Base-by-base conservation (phyloP, 345 rosid species). In the Sonneratia caseolaris region DNA sequence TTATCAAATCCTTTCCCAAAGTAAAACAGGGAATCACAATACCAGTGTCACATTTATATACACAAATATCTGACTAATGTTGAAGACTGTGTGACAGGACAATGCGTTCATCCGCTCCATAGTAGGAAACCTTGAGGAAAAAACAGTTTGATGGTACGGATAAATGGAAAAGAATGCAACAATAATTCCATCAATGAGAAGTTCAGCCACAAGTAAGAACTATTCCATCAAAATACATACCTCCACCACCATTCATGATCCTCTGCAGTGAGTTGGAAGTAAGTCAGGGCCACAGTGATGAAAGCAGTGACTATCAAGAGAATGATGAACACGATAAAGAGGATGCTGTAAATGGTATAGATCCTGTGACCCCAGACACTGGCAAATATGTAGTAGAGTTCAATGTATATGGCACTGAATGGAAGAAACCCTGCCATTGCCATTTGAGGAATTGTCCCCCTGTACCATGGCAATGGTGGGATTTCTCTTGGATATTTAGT, bases 351-450 rank as follows among this genome's bases (percentile, higher is more conserved):
- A 16, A 84, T 84, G 71, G 84, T 84, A 70, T 81, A 84, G 66
- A 84, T 84, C 76, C 87, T 75, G 81, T 84, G 87, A 71, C 84
- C 87, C 87, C 87, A 84, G 53, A 83, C 84, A 72, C 87, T 84
- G 24, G 87, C 84, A 71, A 84, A 84, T 24, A 84, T 84, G 72
- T 84, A 84, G 78, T 84, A 84, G 16, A 81, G 84, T 51, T 84
- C 87, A 3, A 84, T 84, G 75, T 84, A 84, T 72, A 84, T 84
- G 36, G 87, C 84, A 81, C 84, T 84, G 80, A 84, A 84, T 18
- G 87, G 87, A 53, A 84, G 71, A 66, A 84, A 84, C 35, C 87
- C 87, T 15, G 87, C 84, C 87, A 84, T 84, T 24, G 87, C 87
- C 87, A 84, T 84, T 76, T 84, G 87, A 71, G 84, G 81, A 66